A percentile compares a stretch with the other conserved stretches of the same genome.
These are phyloP conservation scores for Chrysanthemum seticuspe DNA, from an alignment of 129 eudicot species.

Conservation along the genomic window DNA sequence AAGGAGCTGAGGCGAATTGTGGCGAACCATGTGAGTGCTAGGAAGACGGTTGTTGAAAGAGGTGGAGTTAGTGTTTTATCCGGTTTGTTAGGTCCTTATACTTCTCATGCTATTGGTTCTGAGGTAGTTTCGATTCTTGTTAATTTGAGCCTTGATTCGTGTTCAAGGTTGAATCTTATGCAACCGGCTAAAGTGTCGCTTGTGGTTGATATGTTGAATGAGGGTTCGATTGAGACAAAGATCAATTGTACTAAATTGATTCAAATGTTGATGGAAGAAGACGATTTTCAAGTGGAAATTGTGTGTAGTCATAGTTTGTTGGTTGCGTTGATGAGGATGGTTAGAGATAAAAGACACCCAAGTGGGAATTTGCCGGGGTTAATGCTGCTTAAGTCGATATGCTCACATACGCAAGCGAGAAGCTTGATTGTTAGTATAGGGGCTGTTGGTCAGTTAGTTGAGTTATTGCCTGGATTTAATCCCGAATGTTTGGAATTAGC, in stretches of 20 bases:
- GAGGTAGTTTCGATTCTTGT: constrained; percentile 53
- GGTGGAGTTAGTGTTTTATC: constrained; percentile 40
- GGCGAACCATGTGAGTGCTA: constrained; percentile 26
- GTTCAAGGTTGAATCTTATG: constrained; percentile 34
- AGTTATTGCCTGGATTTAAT: constrained; percentile 40
- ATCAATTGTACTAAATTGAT: constrained; percentile 51
- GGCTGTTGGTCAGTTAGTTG: constrained; percentile 43
- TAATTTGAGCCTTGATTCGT: constrained; percentile 36
- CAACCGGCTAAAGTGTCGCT: constrained; percentile 51
- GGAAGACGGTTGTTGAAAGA: constrained; percentile 37
- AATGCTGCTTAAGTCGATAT: constrained; percentile 34
- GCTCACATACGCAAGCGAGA: constrained; percentile 35
- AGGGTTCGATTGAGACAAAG: constrained; percentile 55
- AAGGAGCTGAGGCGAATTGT: constrained; percentile 43
- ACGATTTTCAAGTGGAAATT: constrained; percentile 41
- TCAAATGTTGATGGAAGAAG: constrained; percentile 38
- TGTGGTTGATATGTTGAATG: constrained; percentile 49
- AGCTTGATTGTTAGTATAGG: constrained; percentile 41
- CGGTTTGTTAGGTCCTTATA: constrained; percentile 46
- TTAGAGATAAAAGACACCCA: constrained; percentile 39
- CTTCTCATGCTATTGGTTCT: constrained; percentile 54
- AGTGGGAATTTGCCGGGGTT: constrained; percentile 43
- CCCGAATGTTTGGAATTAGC: constrained; percentile 47
- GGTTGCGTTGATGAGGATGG: constrained; percentile 47
- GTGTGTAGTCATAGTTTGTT: constrained; percentile 47